Evolutionary conservation across 2,329 filamentous ascomycete species (phyloP), one percentile per base, ranked within the genome.

Genomic region (Trichoderma afroharzianum): DNA sequence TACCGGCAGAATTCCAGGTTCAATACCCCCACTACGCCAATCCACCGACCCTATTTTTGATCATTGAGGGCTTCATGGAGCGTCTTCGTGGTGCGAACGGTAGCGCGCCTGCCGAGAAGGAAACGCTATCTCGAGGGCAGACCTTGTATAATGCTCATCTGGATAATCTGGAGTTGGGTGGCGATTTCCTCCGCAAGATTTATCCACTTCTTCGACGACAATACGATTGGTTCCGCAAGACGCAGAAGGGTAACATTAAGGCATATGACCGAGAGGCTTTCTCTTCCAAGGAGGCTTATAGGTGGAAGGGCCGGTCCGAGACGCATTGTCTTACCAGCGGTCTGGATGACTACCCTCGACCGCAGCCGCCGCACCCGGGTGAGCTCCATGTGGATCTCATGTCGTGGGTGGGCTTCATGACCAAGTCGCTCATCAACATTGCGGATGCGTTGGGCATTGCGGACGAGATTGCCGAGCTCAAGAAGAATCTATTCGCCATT

Each of bases 11-110:
- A 81, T 99, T 99, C 80, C 95, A 97, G 77, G 88, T 94, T 15
- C 96, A 98, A 79, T 98, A 98, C 79, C 95, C 96, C 28, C 95
- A 98, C 81, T 98, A 98, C 78, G 96, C 96, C 66, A 99, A 99
- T 81, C 96, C 96, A 0, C 96, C 96, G 0, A 98, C 96, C 0
- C 87, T 98, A 1, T 98, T 97, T 83, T 90, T 98, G 78, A 91
- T 96, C 72, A 86, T 99, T 18, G 93, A 97, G 75, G 88, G 87
- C 11, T 94, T 98, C 78, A 89, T 97, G 78, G 91, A 94, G 79
- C 95, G 93, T 79, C 86, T 97, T 43, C 87, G 90, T 71, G 83
- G 83, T 73, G 79, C 81, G 53, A 89, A 89, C 71, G 87, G 85
- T 24, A 87, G 81, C 67, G 76, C 81, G 30, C 77, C 80, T 1